Base-by-base conservation (phyloP, 331 rosid species). In the Saraca asoca region DNA sequence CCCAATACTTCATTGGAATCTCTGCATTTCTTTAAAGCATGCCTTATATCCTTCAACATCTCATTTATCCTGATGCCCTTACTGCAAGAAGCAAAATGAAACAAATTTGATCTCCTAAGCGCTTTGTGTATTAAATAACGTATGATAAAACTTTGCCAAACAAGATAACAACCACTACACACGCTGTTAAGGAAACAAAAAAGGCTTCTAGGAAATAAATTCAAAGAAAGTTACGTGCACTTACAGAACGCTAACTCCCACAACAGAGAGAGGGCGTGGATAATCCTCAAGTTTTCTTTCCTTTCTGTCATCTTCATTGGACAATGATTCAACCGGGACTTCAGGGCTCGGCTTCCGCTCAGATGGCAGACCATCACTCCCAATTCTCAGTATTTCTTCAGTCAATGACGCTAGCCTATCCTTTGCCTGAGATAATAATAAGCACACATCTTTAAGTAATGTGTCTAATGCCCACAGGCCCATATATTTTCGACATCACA, bases 191-290 rank as follows among this genome's bases (percentile, higher is more conserved):
- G 56, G 64, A 53, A 41, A 45, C 54, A 64, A 56, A 19, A 2
- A 45, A 58, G 0, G 7, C n/a, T n/a, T n/a, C n/a, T n/a, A n/a
- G n/a, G n/a, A n/a, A n/a, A n/a, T n/a, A n/a, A n/a, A n/a, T n/a
- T n/a, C n/a, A 19, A 72, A 34, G 62, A 52, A 60, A 61, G 39
- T 56, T 29, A 39, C 53, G 34, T 46, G 62, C 67, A 88, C 98
- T 88, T 87, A 90, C 98, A 87, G 68, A 62, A 93, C 90, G 64
- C 92, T 93, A 75, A 90, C 95, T 68, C 96, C 95, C 0, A 90
- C 88, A 56, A 88, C 89, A 55, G 95, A 85, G 59, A 74, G 82
- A 62, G 90, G 95, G 18, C 64, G 80, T n/a, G 91, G 86, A 73
- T 84, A 87, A 74, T 93, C 97, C 74, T 86, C 98, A 31, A 93